Evolutionary conservation across 495 filamentous ascomycete genomes (phyloP), one percentile per base, ranked within the genome.

Genomic region (Penicillium taxi): DNA sequence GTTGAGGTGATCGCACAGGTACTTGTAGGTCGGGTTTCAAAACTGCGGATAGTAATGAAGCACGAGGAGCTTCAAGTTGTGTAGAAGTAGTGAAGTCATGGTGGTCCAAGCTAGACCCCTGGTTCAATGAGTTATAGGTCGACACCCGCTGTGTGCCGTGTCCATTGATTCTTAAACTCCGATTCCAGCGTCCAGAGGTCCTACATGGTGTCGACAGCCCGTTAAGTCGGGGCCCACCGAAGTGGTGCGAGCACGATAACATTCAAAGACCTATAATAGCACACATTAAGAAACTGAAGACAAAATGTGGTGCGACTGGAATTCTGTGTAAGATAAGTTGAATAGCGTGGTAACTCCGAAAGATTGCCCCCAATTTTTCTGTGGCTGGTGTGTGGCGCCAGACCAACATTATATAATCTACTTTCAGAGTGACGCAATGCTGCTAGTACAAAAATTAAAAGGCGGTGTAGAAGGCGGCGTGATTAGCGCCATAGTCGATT

Each of bases 321-420:
- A n/a, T n/a, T n/a, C n/a, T n/a, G n/a, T n/a, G n/a, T n/a, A n/a
- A n/a, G n/a, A 16, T n/a, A n/a, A 19, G 17, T 29, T 29, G 15
- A 38, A 25, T 13, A 37, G 24, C 23, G 26, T 27, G 33, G 25
- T 9, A 12, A 5, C 16, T 42, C 33, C 33, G 35, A 41, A 51
- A 47, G 40, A 30, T 34, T 42, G 41, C 45, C 45, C 45, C 47
- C 49, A 53, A 59, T 53, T 60, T 57, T 58, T 47, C 43, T 50
- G 59, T 61, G 57, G 61, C 58, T 61, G 32, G 38, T 50, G 35
- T 45, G 59, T 58, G 53, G 56, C 58, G 53, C 56, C 40, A 37
- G 24, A 33, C 22, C 32, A 41, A 35, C 37, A 50, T 51, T 40
- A 30, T 42, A n/a, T n/a, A n/a, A n/a, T n/a, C 28, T 9, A 15